Conservation (phyloP, 495 filamentous ascomycete genomes). For the Neurospora sp. region DNA sequence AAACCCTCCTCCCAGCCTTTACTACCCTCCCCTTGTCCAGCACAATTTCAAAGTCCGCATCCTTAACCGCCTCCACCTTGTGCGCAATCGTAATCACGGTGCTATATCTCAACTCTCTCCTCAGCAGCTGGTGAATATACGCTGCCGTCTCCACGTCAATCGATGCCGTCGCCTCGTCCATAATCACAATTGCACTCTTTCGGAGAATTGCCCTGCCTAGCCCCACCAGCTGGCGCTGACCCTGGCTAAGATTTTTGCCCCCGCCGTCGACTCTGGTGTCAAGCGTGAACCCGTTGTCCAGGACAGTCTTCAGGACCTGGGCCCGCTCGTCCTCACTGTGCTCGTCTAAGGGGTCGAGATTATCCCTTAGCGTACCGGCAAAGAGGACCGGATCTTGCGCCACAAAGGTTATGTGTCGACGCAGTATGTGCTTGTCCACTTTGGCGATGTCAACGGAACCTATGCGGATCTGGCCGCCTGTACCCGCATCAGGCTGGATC, state of each 20-base stretch:
- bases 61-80: conserved; percentile 66
- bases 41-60: conserved; percentile 62
- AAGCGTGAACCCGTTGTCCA: conserved; percentile 29
- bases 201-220: conserved; percentile 49
- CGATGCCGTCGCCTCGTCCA: conserved; percentile 79
- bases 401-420: conserved; percentile 47
- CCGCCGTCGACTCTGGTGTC: conserved; percentile 41
- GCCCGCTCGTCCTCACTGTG: conserved; percentile 36
- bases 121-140: conserved; percentile 63
- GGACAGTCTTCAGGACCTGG: conserved; percentile 32
- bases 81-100: conserved; percentile 87
- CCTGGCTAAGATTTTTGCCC: conserved; percentile 52
- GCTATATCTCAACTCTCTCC: conserved; percentile 63
- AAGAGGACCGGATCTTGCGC: conserved; percentile 55
- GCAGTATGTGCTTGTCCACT: conserved; percentile 44
- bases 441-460: conserved; percentile 40
- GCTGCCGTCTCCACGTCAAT: conserved; percentile 72
- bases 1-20: conserved; percentile 11
- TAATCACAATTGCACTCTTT: conserved; percentile 47
- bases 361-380: conserved; percentile 43
- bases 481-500: conserved; percentile 33
- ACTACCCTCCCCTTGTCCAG: conserved; percentile 54
- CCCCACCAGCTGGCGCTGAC: conserved; percentile 50
- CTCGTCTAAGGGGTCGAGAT: conserved; percentile 42
- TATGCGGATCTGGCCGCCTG: conserved; percentile 44